Evolutionary conservation across 31 red algal genomes (phyloP).

Genomic region (Porphyra umbilicalis): DNA sequence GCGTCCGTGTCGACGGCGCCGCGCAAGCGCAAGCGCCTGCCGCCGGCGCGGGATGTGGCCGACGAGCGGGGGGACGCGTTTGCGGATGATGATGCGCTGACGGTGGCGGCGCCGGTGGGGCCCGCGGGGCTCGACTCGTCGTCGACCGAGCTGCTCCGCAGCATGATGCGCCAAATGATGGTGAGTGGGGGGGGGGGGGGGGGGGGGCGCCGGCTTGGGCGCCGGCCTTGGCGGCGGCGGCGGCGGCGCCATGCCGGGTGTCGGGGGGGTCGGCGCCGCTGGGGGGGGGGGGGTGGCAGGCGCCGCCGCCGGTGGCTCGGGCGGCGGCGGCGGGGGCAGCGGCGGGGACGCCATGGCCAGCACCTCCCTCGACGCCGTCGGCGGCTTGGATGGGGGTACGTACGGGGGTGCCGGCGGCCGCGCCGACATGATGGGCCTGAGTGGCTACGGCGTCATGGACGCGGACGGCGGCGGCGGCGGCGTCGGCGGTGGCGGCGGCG

Average conservation of each 20-base stretch:
- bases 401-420: background rate
- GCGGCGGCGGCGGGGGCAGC: background rate
- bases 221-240: background rate
- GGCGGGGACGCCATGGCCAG: background rate
- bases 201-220: background rate
- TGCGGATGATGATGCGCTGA: background rate
- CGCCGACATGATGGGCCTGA: background rate
- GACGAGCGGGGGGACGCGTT: background rate
- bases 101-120: background rate
- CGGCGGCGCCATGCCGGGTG: too few relatives aligned
- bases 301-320: background rate
- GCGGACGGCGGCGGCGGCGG: background rate
- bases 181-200: background rate
- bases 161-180: background rate
- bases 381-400: background rate
- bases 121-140: background rate
- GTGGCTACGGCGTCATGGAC: background rate
- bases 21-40: constrained; percentile 70
- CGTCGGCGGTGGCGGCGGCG: background rate
- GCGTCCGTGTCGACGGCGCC: constrained; percentile 62
- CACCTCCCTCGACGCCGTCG: background rate
- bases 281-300: background rate
- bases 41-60: constrained; percentile 1
- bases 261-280: background rate
- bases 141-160: background rate